phyloP scores from a whole-genome alignment of 495 filamentous ascomycete species.

The Penicillium chermesinum region DNA sequence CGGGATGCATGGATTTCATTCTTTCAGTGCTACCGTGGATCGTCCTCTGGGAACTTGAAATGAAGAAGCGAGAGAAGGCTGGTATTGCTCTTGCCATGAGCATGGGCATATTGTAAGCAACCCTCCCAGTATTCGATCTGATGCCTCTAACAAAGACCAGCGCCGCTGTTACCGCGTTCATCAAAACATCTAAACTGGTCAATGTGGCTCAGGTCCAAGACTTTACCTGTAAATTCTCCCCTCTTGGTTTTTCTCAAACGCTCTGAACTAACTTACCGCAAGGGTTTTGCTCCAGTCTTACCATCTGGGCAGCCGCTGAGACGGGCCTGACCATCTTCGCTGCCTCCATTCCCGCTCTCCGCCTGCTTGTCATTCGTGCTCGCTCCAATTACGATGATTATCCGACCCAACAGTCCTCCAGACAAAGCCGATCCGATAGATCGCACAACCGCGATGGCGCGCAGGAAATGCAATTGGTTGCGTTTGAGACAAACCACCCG shows the following conservation, averaged over 20 bases:
- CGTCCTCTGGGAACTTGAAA: conserved; percentile 24
- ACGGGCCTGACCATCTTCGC: conserved; percentile 23
- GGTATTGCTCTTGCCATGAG: conserved; percentile 27
- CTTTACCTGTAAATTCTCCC: conserved; percentile 25
- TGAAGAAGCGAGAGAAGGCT: conserved; percentile 22
- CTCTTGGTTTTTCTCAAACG: too few relatives aligned
- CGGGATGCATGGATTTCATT: conserved; percentile 23
- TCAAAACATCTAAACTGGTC: conserved; percentile 23
- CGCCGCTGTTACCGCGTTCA: conserved; percentile 18
- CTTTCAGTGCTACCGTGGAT: conserved; percentile 23
- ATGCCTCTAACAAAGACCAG: conserved; percentile 2
- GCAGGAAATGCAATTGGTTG: not conserved
- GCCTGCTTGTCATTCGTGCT: conserved; percentile 14
- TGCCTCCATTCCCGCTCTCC: conserved; percentile 24
- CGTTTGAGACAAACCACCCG: not conserved
- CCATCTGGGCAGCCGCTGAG: conserved; percentile 25
- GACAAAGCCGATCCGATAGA: not conserved
- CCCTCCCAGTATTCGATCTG: not conserved
- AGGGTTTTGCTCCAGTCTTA: conserved; percentile 13
- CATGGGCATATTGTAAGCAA: conserved; percentile 21
- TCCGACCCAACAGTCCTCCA: not conserved
- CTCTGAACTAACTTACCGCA: not conserved
- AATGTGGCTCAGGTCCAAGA: conserved; percentile 15
- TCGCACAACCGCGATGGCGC: not conserved
- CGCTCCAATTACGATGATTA: conserved; percentile 13